Conservation (phyloP, 2,329 filamentous ascomycete genomes). For the Cordyceps fumosorosea region DNA sequence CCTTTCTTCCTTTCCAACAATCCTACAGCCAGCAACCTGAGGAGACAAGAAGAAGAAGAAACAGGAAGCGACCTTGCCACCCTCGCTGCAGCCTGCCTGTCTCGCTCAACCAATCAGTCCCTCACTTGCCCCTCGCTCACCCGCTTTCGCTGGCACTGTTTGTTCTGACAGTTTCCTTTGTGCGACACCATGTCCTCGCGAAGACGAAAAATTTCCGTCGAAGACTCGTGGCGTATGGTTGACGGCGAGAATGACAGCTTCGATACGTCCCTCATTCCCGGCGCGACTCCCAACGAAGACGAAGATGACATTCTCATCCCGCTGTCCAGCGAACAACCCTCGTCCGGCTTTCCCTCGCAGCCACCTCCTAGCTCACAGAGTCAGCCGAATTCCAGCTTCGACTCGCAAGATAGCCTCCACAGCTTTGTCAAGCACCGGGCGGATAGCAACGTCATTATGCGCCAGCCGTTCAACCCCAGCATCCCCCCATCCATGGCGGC, state of each 20-base stretch:
- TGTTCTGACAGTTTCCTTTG: neutral
- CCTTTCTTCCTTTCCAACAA: neutral
- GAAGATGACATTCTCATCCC: conserved; percentile 25
- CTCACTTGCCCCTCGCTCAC: neutral
- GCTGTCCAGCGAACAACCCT: conserved; percentile 32
- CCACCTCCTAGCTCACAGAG: conserved; percentile 34
- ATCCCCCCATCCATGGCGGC: conserved; percentile 31
- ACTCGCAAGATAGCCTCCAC: conserved; percentile 50
- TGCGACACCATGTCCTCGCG: conserved; percentile 12
- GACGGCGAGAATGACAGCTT: conserved; percentile 57
- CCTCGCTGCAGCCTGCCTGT: neutral
- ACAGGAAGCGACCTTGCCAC: neutral
- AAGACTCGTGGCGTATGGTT: conserved; percentile 55
- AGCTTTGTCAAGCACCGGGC: conserved; percentile 47
- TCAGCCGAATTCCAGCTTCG: conserved; percentile 30
- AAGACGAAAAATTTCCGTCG: conserved; percentile 30
- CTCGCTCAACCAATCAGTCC: neutral
- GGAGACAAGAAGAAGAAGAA: neutral
- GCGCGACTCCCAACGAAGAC: conserved; percentile 30
- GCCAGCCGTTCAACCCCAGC: conserved; percentile 50
- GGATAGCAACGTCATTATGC: conserved; percentile 48
- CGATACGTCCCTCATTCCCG: conserved; percentile 46
- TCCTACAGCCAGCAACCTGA: neutral
- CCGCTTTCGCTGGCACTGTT: neutral
- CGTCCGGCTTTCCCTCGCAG: conserved; percentile 33